phyloP scores from a whole-genome alignment of 106 monocot genomes.

The Dendrobium officinale region DNA sequence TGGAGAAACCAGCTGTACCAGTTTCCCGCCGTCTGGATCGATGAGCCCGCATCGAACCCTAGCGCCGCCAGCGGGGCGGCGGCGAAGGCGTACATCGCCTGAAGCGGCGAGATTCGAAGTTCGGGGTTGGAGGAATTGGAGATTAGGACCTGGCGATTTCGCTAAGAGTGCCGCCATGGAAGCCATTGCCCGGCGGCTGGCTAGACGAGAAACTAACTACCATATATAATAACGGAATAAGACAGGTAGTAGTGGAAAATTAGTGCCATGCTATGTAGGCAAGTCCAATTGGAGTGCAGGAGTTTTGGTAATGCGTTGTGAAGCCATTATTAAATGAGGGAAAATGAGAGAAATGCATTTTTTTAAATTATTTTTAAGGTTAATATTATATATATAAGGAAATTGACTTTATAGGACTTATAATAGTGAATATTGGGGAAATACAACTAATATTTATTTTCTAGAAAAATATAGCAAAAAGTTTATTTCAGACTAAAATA shows the following conservation, averaged over 20 bases:
- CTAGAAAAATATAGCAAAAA: too few species aligned
- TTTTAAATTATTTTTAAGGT: too few species aligned
- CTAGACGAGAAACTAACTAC: not conserved
- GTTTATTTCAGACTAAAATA: too few species aligned
- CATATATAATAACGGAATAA: not conserved
- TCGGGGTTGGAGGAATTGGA: not conserved
- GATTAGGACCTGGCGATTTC: not conserved
- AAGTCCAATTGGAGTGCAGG: too few species aligned
- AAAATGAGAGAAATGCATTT: too few species aligned
- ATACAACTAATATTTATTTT: too few species aligned
- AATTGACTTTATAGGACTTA: too few species aligned
- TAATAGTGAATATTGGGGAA: too few species aligned
- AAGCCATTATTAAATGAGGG: too few species aligned
- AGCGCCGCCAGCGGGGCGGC: not conserved
- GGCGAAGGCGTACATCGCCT: not conserved
- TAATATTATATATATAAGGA: too few species aligned
- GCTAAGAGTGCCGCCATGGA: not conserved
- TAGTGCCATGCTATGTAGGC: not conserved
- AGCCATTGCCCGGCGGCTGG: not conserved
- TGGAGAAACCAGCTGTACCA: constrained; percentile 64
- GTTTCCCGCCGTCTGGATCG: constrained; percentile 83
- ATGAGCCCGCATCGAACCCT: constrained; percentile 36
- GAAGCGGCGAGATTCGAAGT: not conserved
- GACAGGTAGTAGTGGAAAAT: not conserved
- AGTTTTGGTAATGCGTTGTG: too few species aligned